Evolutionary conservation across 345 rosid species (phyloP).

Genomic region (Populus simonii): DNA sequence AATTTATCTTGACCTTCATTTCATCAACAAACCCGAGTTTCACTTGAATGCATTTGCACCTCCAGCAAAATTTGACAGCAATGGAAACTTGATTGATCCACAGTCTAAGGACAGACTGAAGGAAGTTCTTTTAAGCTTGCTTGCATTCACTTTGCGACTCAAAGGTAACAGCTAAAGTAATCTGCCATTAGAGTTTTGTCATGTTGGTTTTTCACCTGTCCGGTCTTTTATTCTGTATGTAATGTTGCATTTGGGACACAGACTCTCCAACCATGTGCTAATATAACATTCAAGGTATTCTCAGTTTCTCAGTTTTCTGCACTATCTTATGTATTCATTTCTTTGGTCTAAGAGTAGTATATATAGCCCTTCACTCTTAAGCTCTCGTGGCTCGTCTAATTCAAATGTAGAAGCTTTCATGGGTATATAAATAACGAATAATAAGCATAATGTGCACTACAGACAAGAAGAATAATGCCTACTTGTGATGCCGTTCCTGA

Average conservation of each 20-base stretch:
- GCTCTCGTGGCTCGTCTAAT: not conserved
- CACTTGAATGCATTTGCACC: slow-evolving; percentile 64
- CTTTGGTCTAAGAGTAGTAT: not conserved
- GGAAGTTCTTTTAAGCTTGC: slow-evolving; percentile 56
- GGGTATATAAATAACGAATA: no score
- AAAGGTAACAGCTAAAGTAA: slow-evolving; percentile 21
- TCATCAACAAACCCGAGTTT: slow-evolving; percentile 84
- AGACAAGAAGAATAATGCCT: not conserved
- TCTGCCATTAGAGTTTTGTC: not conserved
- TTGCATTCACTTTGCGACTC: slow-evolving; percentile 54
- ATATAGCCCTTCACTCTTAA: no score
- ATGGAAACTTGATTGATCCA: slow-evolving; percentile 65
- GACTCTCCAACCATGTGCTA: not conserved
- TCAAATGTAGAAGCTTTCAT: not conserved
- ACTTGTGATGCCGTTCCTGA: no score
- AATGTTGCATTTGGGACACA: not conserved
- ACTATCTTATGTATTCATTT: not conserved
- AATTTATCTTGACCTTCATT: slow-evolving; percentile 75
- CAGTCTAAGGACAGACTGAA: slow-evolving; percentile 45
- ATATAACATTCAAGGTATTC: not conserved
- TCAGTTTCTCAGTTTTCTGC: not conserved
- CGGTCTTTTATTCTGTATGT: not conserved
- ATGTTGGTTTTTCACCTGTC: not conserved
- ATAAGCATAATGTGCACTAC: not conserved
- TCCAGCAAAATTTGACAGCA: slow-evolving; percentile 69